phyloP scores from a whole-genome alignment of 202 grass and related monocot genomes.

The Carex sylvatica region DNA sequence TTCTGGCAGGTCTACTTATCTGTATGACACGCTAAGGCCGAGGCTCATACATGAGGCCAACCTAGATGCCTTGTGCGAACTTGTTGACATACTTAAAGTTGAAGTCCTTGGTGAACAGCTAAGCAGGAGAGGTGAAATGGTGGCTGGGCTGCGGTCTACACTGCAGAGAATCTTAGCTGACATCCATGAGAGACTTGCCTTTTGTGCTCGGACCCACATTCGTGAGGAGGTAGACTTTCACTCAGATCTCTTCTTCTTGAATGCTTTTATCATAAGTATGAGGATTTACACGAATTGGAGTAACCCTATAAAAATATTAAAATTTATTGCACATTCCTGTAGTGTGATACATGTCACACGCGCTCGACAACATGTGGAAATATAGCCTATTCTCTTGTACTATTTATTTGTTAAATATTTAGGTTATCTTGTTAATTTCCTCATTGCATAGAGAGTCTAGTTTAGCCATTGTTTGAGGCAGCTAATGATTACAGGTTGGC shows the following conservation, averaged over 20 bases:
- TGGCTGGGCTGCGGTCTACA: conserved; percentile 68
- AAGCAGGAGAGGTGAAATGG: conserved; percentile 71
- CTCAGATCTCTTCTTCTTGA: conserved; percentile 12
- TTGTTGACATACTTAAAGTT: conserved; percentile 91
- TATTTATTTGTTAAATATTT: neutral
- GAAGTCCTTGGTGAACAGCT: conserved; percentile 88
- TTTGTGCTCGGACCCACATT: conserved; percentile 93
- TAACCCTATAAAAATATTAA: neutral
- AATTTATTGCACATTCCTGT: neutral
- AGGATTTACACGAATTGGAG: neutral
- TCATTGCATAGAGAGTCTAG: neutral
- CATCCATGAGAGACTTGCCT: conserved; percentile 86
- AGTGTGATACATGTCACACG: neutral
- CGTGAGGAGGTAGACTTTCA: conserved; percentile 71
- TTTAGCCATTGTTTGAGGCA: neutral
- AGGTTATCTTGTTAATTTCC: neutral
- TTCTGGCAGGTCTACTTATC: conserved; percentile 68
- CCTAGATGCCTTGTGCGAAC: conserved; percentile 90
- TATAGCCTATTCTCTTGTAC: neutral
- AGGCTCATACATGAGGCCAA: conserved; percentile 97
- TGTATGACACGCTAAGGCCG: conserved; percentile 91
- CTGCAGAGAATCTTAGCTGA: conserved; percentile 92
- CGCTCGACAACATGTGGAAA: neutral
- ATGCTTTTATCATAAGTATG: neutral
- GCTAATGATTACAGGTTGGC: neutral